These are phyloP conservation scores for Bipolaris oryzae DNA, from an alignment of 2,329 filamentous ascomycete genomes.

Conservation along the genomic window DNA sequence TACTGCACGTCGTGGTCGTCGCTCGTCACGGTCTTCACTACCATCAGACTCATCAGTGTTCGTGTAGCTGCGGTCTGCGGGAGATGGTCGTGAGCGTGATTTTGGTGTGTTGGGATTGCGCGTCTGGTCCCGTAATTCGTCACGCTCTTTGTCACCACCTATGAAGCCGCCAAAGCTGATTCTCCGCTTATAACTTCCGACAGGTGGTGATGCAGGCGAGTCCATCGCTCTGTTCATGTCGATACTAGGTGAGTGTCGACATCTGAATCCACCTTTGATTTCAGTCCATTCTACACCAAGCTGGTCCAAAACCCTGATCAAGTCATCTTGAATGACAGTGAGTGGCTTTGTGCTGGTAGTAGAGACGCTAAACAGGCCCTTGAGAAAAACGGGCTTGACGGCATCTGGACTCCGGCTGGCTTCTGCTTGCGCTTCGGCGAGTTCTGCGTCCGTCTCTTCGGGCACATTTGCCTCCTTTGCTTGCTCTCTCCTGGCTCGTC, in stretches of 20 bases:
- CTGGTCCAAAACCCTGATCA: slow-evolving; percentile 86
- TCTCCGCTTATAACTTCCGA: slow-evolving; percentile 68
- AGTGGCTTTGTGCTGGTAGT: slow-evolving; percentile 94
- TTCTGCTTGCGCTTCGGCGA: slow-evolving; percentile 60
- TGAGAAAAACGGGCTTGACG: slow-evolving; percentile 92
- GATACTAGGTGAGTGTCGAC: slow-evolving; percentile 86
- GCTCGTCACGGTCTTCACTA: slow-evolving; percentile 62
- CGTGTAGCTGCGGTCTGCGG: slow-evolving; percentile 74
- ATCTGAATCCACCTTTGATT: slow-evolving; percentile 92
- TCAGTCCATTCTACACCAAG: slow-evolving; percentile 90
- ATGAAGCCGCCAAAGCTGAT: slow-evolving; percentile 82
- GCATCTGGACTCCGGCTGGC: slow-evolving; percentile 71
- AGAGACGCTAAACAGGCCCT: slow-evolving; percentile 95
- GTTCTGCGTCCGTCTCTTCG: slow-evolving; percentile 87
- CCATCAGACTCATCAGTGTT: slow-evolving; percentile 88
- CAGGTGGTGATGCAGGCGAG: slow-evolving; percentile 45
- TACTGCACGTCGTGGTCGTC: slow-evolving; percentile 39
- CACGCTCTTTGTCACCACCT: slow-evolving; percentile 61
- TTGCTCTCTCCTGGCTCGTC: slow-evolving; percentile 75
- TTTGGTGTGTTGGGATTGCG: slow-evolving; percentile 58
- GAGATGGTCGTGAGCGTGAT: slow-evolving; percentile 52
- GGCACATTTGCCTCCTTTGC: slow-evolving; percentile 77
- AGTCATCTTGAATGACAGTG: slow-evolving; percentile 81
- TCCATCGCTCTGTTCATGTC: slow-evolving; percentile 78
- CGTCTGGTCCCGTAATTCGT: slow-evolving; percentile 71